Evolutionary conservation across 2,329 filamentous ascomycete species (phyloP).

Genomic region (Clarireedia sp.): DNA sequence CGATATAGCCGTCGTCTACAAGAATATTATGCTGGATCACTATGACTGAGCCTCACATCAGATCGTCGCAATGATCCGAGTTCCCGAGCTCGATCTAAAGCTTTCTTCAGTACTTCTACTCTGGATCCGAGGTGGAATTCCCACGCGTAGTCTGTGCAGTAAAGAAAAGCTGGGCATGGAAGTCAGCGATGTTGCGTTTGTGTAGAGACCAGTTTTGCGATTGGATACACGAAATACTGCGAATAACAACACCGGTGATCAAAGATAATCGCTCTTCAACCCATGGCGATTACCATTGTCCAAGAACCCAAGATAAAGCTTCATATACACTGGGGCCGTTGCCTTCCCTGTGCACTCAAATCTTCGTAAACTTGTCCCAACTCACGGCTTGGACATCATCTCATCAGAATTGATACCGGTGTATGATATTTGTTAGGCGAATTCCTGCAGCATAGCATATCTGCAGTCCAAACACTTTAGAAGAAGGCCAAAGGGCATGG

Average conservation of each 20-base stretch:
- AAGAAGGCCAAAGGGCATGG: no score
- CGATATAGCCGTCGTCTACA: constrained; percentile 31
- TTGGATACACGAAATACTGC: constrained; percentile 17
- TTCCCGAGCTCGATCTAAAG: constrained; percentile 8
- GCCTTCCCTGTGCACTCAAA: constrained; percentile 27
- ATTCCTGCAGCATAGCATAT: constrained; percentile 31
- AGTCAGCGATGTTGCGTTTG: constrained; percentile 16
- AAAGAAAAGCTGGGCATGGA: constrained; percentile 17
- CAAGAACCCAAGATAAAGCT: constrained; percentile 30
- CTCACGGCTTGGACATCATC: constrained; percentile 31
- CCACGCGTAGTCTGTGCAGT: constrained; percentile 9
- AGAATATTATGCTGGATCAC: constrained; percentile 41
- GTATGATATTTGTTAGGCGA: constrained; percentile 30
- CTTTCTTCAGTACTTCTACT: constrained; percentile 5
- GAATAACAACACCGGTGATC: constrained; percentile 17
- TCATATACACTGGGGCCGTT: constrained; percentile 31
- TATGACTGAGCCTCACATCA: constrained; percentile 37
- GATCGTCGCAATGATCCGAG: constrained; percentile 15
- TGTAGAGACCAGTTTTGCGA: constrained; percentile 15
- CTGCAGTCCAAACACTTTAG: constrained; percentile 21
- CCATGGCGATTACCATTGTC: constrained; percentile 28
- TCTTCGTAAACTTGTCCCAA: constrained; percentile 27
- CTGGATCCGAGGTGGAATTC: constrained; percentile 9
- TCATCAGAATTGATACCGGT: constrained; percentile 35
- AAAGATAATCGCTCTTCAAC: constrained; percentile 14